phyloP scores from a whole-genome alignment of 768 basidiomycete species.

The Mycena venus region DNA sequence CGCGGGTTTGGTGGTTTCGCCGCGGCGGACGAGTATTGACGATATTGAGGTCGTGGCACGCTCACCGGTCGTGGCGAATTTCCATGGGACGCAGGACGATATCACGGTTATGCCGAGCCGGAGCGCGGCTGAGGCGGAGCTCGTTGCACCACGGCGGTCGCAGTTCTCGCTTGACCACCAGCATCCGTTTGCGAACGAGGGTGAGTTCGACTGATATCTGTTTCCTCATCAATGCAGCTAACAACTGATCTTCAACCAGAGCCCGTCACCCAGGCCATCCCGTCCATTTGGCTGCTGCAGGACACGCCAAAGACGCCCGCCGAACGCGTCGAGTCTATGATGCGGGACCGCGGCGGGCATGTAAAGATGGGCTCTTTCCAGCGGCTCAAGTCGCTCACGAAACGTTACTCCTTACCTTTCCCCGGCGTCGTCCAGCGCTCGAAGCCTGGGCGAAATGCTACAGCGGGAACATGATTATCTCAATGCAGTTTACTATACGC shows the following conservation, averaged over 20 bases:
- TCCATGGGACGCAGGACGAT: slow-evolving; percentile 43
- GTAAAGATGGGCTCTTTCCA: slow-evolving; percentile 50
- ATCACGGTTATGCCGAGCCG: slow-evolving; percentile 43
- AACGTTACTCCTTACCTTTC: slow-evolving; percentile 64
- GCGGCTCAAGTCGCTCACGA: slow-evolving; percentile 58
- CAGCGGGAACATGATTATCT: not conserved
- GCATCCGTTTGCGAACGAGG: slow-evolving; percentile 34
- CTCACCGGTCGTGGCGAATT: slow-evolving; percentile 26
- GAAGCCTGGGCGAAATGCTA: slow-evolving; percentile 16
- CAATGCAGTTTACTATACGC: not conserved
- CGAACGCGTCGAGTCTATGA: slow-evolving; percentile 48
- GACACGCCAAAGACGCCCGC: slow-evolving; percentile 54
- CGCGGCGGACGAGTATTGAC: slow-evolving; percentile 42
- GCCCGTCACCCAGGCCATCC: slow-evolving; percentile 43
- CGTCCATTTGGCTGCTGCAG: slow-evolving; percentile 65
- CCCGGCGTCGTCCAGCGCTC: slow-evolving; percentile 36
- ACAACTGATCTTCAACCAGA: slow-evolving; percentile 1
- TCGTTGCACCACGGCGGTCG: slow-evolving; percentile 48
- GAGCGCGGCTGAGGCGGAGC: slow-evolving; percentile 44
- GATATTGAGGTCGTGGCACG: slow-evolving; percentile 37
- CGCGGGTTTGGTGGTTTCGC: not conserved
- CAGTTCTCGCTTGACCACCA: slow-evolving; percentile 36
- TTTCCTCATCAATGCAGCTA: not conserved
- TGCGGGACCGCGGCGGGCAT: slow-evolving; percentile 33
- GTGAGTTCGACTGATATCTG: slow-evolving; percentile 4